A percentile compares a stretch with the other conserved stretches of the same genome.
These are phyloP conservation scores for Gloeostereum incarnatum DNA, from an alignment of 768 basidiomycete genomes.

Conservation along the genomic window DNA sequence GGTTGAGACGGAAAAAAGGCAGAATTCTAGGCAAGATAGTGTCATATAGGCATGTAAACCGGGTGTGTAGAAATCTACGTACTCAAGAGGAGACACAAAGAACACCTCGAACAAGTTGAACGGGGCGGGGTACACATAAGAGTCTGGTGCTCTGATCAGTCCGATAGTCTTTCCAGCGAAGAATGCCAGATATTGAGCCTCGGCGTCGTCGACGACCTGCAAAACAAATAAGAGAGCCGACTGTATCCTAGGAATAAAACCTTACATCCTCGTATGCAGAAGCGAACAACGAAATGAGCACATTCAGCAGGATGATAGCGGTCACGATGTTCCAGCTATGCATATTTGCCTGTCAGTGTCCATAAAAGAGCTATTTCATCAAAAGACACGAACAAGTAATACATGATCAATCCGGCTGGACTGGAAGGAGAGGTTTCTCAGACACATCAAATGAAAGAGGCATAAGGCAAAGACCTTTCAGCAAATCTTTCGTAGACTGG, in stretches of 20 bases:
- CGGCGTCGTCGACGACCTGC: slow-evolving; percentile 75
- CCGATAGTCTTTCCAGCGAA: slow-evolving; percentile 81
- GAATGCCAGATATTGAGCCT: slow-evolving; percentile 85
- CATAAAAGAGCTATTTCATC: slow-evolving; percentile 2
- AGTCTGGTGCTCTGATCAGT: slow-evolving; percentile 82
- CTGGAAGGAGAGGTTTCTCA: slow-evolving; percentile 24
- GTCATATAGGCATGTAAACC: neutral
- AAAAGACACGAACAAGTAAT: slow-evolving; percentile 57
- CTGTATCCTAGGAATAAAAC: slow-evolving; percentile 5
- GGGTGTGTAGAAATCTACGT: slow-evolving; percentile 16
- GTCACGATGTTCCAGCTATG: slow-evolving; percentile 76
- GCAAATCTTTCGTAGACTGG: slow-evolving; percentile 58
- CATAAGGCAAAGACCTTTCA: slow-evolving; percentile 25
- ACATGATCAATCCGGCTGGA: slow-evolving; percentile 55
- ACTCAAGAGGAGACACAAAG: slow-evolving; percentile 84
- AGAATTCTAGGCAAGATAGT: slow-evolving; percentile 23
- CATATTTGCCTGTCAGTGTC: slow-evolving; percentile 1
- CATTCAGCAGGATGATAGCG: slow-evolving; percentile 80
- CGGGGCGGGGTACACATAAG: slow-evolving; percentile 81
- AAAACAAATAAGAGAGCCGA: neutral
- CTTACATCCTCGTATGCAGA: slow-evolving; percentile 84
- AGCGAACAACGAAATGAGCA: slow-evolving; percentile 92
- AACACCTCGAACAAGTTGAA: slow-evolving; percentile 84
- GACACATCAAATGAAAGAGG: neutral
- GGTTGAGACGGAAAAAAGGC: slow-evolving; percentile 32